Conservation (phyloP, 2,329 filamentous ascomycete genomes). For the Lomentospora prolificans region DNA sequence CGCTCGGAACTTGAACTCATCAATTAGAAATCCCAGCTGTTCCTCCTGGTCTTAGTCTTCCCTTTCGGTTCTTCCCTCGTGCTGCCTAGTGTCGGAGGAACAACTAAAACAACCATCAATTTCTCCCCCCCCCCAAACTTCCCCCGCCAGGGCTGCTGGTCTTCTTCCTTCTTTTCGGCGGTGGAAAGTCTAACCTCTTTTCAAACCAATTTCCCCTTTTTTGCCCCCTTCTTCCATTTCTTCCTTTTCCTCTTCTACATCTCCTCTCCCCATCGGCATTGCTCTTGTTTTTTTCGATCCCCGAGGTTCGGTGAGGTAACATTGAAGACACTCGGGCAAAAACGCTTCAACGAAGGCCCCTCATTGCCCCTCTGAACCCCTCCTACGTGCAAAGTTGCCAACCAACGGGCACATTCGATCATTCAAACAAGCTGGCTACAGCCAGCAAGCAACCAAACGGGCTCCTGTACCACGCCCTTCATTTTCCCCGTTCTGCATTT, state of each 20-base stretch:
- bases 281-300: not conserved
- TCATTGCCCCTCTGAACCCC: constrained; percentile 1
- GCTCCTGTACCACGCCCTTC: not conserved
- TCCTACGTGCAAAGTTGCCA: not conserved
- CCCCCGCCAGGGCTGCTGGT: not conserved
- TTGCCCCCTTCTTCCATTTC: not conserved
- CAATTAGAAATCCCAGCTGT: too few relatives aligned
- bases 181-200: not conserved
- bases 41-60: not conserved
- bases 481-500: not conserved
- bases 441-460: too few relatives aligned
- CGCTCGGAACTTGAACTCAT: too few relatives aligned
- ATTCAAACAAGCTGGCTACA: not conserved
- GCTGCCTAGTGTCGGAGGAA: not conserved
- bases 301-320: not conserved
- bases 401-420: not conserved
- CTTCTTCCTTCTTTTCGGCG: not conserved
- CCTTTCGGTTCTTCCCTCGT: not conserved
- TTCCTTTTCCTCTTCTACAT: not conserved
- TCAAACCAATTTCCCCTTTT: not conserved
- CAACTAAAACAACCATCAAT: not conserved
- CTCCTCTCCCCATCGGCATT: not conserved
- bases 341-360: not conserved
- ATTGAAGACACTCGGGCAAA: not conserved
- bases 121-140: not conserved